These are phyloP conservation scores for Logfia minima DNA, from an alignment of 129 eudicot species.

Conservation along the genomic window DNA sequence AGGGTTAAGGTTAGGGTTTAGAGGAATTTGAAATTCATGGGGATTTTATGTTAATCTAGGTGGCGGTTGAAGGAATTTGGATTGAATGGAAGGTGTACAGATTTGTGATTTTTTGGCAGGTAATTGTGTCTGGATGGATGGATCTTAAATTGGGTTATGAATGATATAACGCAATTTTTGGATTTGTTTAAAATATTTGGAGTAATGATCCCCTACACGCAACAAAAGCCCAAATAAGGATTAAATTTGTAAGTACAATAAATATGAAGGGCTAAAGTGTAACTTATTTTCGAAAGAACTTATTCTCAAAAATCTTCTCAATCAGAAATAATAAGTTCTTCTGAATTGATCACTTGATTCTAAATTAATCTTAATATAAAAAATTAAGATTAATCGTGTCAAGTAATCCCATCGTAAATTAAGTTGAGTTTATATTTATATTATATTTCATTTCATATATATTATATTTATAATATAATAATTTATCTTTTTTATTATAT, in stretches of 20 bases:
- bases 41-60: not conserved
- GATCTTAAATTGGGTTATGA: not conserved
- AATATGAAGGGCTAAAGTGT: not conserved
- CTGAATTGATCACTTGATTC: too few species aligned
- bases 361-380: too few species aligned
- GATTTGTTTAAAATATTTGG: too few species aligned
- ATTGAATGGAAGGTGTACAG: not conserved
- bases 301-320: not conserved
- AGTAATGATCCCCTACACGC: not conserved
- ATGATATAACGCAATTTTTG: not conserved
- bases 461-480: too few species aligned
- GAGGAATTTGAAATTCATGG: not conserved
- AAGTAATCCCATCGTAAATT: too few species aligned
- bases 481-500: too few species aligned
- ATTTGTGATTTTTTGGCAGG: not conserved
- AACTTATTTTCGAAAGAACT: too few species aligned
- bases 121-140: not conserved
- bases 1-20: not conserved
- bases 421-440: too few species aligned
- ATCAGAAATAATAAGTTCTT: too few species aligned
- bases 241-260: not conserved
- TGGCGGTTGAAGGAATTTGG: not conserved
- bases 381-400: too few species aligned
- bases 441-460: too few species aligned
- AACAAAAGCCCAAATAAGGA: not conserved